Base-by-base conservation (phyloP, 129 eudicot species). In the Mikania micrantha region DNA sequence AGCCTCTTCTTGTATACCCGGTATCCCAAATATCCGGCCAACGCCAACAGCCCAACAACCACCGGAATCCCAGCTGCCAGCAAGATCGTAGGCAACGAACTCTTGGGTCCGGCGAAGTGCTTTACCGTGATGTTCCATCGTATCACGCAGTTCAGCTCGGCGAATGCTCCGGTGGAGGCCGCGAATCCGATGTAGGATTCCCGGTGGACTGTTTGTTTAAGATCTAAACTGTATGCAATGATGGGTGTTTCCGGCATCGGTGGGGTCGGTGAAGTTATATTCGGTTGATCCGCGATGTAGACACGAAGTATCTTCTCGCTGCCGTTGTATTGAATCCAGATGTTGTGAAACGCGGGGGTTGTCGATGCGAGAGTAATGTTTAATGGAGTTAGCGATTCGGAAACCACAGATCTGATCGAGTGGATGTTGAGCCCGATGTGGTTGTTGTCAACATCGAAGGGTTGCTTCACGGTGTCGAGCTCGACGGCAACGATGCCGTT, bases 241-340 rank as follows among this genome's bases (percentile, higher is more conserved):
- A 91, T 70, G 4, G 98, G 96, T 0, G 69, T 58, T 2, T 1
- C 4, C 1, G 98, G 98, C 70, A 64, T 80, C 0, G 77, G 74
- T 2, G 91, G 88, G 0, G 90, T 78, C 0, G 85, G 79, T 0
- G 38, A 79, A 0, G 16, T 2, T 24, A 3, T 29, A 0, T 13
- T 12, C 0, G 29, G 24, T 22, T 83, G 88, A 17, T 78, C 81
- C 0, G 84, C 84, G 19, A 88, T 80, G 65, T 83, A 91, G 16
- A 91, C 87, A 0, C 81, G 60, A 0, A 91, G 63, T 3, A 74
- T 24, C 66, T 77, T 85, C 12, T 70, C 74, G 0, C 1, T 32
- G 0, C 97, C 97, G 41, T 88, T 72, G 69, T 88, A 91, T 1
- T 77, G 65, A 2, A 91, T 70, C 98, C 98, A 91, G 1, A 91